Percentiles rank a stretch among this genome's conserved stretches.
Conservation (phyloP, 2,329 filamentous ascomycete genomes). For the Alternaria triticina region DNA sequence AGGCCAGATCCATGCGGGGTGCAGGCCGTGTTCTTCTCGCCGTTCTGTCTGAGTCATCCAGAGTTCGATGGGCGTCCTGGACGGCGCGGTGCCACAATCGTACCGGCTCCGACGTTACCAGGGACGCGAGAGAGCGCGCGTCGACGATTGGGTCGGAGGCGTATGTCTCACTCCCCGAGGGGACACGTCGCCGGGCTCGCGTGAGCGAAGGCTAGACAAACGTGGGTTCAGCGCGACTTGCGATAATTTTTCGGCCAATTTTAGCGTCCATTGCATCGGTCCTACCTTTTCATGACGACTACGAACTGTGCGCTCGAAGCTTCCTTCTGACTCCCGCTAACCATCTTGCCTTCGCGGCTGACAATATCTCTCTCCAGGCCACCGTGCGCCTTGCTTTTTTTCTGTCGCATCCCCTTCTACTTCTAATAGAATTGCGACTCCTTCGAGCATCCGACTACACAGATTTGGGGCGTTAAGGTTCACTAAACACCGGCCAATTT, state of each 20-base stretch:
- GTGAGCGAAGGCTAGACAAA: not conserved
- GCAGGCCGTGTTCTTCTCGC: conserved; percentile 38
- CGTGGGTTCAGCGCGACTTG: conserved; percentile 9
- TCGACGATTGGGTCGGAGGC: conserved; percentile 25
- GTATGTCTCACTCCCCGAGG: conserved; percentile 20
- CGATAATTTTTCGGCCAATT: conserved; percentile 26
- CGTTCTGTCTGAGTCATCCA: conserved; percentile 29
- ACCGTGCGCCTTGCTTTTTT: conserved; percentile 25
- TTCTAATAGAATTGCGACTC: conserved; percentile 11
- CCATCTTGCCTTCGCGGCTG: conserved; percentile 27
- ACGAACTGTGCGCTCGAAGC: conserved; percentile 32
- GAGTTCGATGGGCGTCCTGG: not conserved
- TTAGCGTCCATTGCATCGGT: conserved; percentile 18
- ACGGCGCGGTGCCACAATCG: conserved; percentile 27
- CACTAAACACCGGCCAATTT: conserved; percentile 20
- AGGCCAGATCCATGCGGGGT: conserved; percentile 33
- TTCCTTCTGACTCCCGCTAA: conserved; percentile 38
- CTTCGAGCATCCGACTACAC: conserved; percentile 11
- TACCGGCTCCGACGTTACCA: conserved; percentile 25
- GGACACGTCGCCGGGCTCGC: conserved; percentile 17
- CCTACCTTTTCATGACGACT: conserved; percentile 32
- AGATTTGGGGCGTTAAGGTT: conserved; percentile 20
- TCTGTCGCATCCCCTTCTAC: conserved; percentile 13
- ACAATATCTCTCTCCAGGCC: conserved; percentile 38
- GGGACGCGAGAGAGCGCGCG: not conserved